Conservation (phyloP, 2,329 filamentous ascomycete genomes). For the Penicillium sp. region DNA sequence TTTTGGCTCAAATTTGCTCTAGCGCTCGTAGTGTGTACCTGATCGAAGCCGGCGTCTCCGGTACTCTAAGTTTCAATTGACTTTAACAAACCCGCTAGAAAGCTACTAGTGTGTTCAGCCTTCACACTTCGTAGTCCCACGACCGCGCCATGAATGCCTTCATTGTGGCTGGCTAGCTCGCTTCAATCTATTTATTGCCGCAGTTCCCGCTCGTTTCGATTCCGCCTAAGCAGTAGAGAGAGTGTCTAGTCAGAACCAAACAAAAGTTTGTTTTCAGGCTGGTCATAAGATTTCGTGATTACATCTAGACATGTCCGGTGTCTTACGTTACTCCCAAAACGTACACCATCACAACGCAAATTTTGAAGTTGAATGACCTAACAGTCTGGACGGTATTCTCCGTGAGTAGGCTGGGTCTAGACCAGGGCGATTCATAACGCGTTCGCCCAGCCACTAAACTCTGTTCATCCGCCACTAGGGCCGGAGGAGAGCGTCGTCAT, state of each 20-base stretch:
- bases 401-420: neutral
- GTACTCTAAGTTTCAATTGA: neutral
- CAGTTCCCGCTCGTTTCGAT: neutral
- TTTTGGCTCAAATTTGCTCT: neutral
- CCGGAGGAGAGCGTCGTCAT: slow-evolving; percentile 4
- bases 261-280: neutral
- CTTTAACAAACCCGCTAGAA: neutral
- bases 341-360: neutral
- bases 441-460: neutral
- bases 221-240: neutral
- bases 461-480: neutral
- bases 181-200: no score
- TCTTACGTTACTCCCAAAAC: neutral
- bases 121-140: neutral
- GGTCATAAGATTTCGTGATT: neutral
- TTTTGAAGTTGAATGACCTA: neutral
- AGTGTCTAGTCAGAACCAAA: neutral
- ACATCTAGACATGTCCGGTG: neutral
- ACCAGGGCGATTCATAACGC: neutral
- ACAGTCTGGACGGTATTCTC: neutral
- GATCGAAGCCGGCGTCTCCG: neutral
- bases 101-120: neutral
- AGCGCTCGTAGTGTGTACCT: neutral
- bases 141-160: neutral
- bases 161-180: neutral